These are phyloP conservation scores for Micractinium sp. DNA, from an alignment of 139 green algal species.

Conservation along the genomic window DNA sequence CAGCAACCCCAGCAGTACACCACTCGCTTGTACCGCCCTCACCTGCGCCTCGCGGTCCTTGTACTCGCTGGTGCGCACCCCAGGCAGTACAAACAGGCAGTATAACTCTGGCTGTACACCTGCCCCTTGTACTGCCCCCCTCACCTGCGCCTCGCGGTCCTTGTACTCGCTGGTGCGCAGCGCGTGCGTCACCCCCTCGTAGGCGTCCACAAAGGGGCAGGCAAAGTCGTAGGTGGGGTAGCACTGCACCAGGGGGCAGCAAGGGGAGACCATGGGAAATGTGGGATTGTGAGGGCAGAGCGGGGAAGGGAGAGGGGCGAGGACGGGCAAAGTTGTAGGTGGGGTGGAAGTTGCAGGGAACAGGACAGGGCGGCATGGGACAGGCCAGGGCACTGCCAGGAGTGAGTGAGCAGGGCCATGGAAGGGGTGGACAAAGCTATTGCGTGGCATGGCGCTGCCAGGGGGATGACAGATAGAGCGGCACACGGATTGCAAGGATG, in stretches of 20 bases:
- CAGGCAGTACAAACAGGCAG: neutral
- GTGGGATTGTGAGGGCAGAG: neutral
- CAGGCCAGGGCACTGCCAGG: no score
- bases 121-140: neutral
- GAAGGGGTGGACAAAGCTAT: no score
- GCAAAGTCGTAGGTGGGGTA: slow-evolving; percentile 99
- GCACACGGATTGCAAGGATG: no score
- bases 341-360: neutral
- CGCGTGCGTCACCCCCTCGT: slow-evolving; percentile 97
- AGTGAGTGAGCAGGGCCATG: no score
- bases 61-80: slow-evolving; percentile 94
- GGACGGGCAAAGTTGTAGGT: neutral
- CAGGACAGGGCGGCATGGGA: neutral
- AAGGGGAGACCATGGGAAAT: neutral
- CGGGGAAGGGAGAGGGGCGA: neutral
- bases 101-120: no score
- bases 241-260: slow-evolving; percentile 56
- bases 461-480: no score
- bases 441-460: no score
- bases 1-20: no score
- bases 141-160: slow-evolving; percentile 70
- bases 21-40: neutral
- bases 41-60: slow-evolving; percentile 76
- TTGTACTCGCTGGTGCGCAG: slow-evolving; percentile 97
- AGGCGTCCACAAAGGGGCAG: slow-evolving; percentile 94